Conservation (phyloP, 306 rosid genomes). For the Begonia peltatifolia region DNA sequence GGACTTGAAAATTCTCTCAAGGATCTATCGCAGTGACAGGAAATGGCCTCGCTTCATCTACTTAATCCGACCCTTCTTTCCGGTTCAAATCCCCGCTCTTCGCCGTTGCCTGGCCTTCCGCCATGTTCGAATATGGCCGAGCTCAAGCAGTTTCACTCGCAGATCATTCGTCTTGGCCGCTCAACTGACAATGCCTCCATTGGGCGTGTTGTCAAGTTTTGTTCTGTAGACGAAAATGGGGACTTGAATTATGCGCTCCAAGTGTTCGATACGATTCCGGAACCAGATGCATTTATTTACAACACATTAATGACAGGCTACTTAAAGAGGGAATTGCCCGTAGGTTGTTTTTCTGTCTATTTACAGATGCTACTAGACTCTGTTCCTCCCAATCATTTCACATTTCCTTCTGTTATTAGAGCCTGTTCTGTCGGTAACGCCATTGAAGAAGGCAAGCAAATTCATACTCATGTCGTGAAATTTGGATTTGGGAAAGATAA, state of each 20-base stretch:
- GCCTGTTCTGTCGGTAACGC: slow-evolving; percentile 22
- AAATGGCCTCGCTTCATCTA: too few relatives aligned
- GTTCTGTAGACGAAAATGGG: slow-evolving; percentile 25
- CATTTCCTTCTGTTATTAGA: slow-evolving; percentile 37
- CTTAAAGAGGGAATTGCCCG: slow-evolving; percentile 9
- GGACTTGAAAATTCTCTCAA: too few relatives aligned
- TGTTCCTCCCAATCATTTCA: slow-evolving; percentile 31
- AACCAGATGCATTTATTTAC: slow-evolving; percentile 45
- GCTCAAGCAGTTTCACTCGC: slow-evolving; percentile 45
- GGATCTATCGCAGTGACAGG: too few relatives aligned
- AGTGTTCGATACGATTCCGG: slow-evolving; percentile 25
- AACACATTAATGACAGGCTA: slow-evolving; percentile 39
- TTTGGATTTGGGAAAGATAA: slow-evolving; percentile 27
- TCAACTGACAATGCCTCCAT: slow-evolving; percentile 33
- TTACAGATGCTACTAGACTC: slow-evolving; percentile 27
- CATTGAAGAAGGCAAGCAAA: slow-evolving; percentile 25
- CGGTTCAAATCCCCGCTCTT: not conserved
- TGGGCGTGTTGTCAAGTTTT: slow-evolving; percentile 39
- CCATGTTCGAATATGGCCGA: slow-evolving; percentile 38
- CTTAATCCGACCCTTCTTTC: too few relatives aligned
- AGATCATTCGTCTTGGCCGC: slow-evolving; percentile 37
- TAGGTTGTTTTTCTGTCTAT: slow-evolving; percentile 25
- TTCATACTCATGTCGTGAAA: slow-evolving; percentile 48
- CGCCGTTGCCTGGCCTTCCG: slow-evolving; percentile 7
- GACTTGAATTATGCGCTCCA: slow-evolving; percentile 34